A percentile compares a stretch with the other conserved stretches of the same genome.
Evolutionary conservation across 2,329 filamentous ascomycete species (phyloP).

Genomic region (Claviceps sp.): DNA sequence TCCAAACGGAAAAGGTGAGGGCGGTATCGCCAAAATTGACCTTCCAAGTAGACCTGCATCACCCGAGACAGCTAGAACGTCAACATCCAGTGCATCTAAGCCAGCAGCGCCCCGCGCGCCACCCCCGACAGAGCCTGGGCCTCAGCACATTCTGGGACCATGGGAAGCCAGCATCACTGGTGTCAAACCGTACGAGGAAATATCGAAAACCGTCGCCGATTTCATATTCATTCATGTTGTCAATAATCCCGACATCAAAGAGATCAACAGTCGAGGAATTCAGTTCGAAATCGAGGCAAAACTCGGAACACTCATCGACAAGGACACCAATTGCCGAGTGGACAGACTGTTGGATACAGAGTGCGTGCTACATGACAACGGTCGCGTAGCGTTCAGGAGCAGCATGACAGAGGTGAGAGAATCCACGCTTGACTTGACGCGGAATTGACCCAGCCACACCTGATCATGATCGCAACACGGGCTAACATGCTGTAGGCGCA

Average conservation of each 20-base stretch:
- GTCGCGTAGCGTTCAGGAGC: slow-evolving; percentile 61
- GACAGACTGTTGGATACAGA: slow-evolving; percentile 56
- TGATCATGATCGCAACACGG: background rate
- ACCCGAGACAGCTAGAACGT: slow-evolving; percentile 28
- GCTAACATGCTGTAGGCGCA: slow-evolving; percentile 42
- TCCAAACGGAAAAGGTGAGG: slow-evolving; percentile 26
- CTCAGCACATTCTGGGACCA: slow-evolving; percentile 31
- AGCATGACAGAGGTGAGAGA: slow-evolving; percentile 71
- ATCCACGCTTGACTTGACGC: slow-evolving; percentile 3
- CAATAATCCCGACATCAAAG: slow-evolving; percentile 48
- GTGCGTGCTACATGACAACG: slow-evolving; percentile 49
- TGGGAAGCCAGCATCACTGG: slow-evolving; percentile 60
- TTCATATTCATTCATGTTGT: slow-evolving; percentile 66
- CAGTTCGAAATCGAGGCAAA: slow-evolving; percentile 92
- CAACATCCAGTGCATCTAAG: slow-evolving; percentile 11
- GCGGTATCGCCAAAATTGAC: slow-evolving; percentile 15
- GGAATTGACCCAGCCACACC: background rate
- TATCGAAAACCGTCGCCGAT: slow-evolving; percentile 65
- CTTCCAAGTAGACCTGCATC: slow-evolving; percentile 31
- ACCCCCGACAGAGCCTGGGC: slow-evolving; percentile 15
- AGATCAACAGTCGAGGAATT: slow-evolving; percentile 50
- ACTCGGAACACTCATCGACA: slow-evolving; percentile 67
- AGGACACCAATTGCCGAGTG: slow-evolving; percentile 56
- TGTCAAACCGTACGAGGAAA: slow-evolving; percentile 56
- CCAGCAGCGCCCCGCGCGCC: slow-evolving; percentile 10